These are phyloP conservation scores for Lecanoromycetidae sp. DNA, from an alignment of 2,329 filamentous ascomycete species.

Conservation along the genomic window DNA sequence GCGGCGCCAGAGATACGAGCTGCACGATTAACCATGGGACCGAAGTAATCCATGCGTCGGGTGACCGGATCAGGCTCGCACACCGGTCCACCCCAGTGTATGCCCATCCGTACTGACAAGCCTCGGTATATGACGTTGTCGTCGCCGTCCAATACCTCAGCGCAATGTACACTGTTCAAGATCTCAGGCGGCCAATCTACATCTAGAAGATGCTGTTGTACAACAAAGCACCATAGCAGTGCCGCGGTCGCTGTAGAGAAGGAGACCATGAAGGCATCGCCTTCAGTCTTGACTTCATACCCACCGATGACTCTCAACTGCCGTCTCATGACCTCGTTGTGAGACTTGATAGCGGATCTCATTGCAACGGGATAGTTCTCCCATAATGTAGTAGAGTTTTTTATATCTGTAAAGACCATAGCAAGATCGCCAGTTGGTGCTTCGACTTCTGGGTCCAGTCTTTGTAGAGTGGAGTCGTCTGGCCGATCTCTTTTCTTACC, in stretches of 20 bases:
- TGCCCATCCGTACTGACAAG: conserved; percentile 91
- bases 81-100: conserved; percentile 88
- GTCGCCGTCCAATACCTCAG: conserved; percentile 70
- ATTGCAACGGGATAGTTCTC: conserved; percentile 91
- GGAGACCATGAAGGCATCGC: conserved; percentile 98
- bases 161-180: conserved; percentile 71
- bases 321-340: conserved; percentile 92
- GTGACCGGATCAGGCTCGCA: conserved; percentile 94
- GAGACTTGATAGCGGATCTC: conserved; percentile 90
- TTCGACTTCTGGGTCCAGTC: conserved; percentile 80
- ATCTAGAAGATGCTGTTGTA: conserved; percentile 76
- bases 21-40: conserved; percentile 96
- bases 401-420: conserved; percentile 97
- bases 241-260: conserved; percentile 94
- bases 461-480: conserved; percentile 75
- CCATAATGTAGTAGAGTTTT: conserved; percentile 93
- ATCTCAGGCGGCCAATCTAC: conserved; percentile 91
- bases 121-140: conserved; percentile 85
- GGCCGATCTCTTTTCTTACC: conserved; percentile 47
- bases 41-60: conserved; percentile 97
- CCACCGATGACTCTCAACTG: conserved; percentile 88
- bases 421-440: conserved; percentile 82
- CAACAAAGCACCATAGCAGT: conserved; percentile 89
- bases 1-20: conserved; percentile 88
- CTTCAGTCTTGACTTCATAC: conserved; percentile 99